phyloP scores from a whole-genome alignment of 305 asterid species.

The Fraxinus latifolia region DNA sequence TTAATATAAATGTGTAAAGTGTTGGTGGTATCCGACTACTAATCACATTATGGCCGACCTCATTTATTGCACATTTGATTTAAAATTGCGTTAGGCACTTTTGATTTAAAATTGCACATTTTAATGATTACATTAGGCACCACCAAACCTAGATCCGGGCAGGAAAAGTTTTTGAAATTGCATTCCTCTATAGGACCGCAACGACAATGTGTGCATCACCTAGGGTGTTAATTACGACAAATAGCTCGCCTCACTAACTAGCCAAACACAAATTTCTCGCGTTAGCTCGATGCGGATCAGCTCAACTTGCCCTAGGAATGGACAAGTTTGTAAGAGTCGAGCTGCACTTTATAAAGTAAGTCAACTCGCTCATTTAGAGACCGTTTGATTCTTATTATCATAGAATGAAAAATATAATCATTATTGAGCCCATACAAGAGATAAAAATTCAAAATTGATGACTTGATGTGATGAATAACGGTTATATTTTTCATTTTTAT shows the following conservation, averaged over 20 bases:
- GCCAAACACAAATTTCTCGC: too few species aligned
- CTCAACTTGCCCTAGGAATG: not conserved
- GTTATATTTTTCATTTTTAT: too few species aligned
- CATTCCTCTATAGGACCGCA: not conserved
- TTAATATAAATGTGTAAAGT: not conserved
- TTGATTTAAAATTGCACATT: not conserved
- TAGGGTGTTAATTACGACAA: too few species aligned
- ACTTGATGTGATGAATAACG: too few species aligned
- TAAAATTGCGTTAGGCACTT: too few species aligned
- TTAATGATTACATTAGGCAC: conserved; percentile 25
- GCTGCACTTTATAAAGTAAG: not conserved
- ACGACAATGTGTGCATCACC: not conserved
- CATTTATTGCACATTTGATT: too few species aligned
- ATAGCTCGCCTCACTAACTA: not conserved
- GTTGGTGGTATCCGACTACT: conserved; percentile 11
- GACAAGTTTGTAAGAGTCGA: not conserved
- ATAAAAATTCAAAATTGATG: too few species aligned
- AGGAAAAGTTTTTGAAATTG: not conserved
- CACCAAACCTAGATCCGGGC: conserved; percentile 12
- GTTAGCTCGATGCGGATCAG: not conserved
- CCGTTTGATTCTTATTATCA: too few species aligned
- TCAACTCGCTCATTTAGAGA: not conserved
- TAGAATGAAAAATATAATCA: too few species aligned
- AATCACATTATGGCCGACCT: conserved; percentile 22
- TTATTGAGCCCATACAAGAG: too few species aligned